A percentile compares a stretch with the other conserved stretches of the same genome.
phyloP scores from a whole-genome alignment of 179 eudicot genomes.

The Camellia oleifera region DNA sequence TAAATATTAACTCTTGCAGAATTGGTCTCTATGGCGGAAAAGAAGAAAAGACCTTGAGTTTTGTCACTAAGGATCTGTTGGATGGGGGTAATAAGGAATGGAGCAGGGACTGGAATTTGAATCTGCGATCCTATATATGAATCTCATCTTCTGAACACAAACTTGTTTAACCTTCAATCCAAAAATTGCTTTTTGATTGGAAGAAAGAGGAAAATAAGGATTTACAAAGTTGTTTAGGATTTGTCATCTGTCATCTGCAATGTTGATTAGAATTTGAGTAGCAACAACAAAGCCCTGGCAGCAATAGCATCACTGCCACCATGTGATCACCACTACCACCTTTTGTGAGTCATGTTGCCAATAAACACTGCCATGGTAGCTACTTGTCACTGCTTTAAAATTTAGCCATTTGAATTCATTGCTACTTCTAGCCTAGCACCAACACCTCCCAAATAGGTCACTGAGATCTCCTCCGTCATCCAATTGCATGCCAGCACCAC shows the following conservation, averaged over 20 bases:
- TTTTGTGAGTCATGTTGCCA: too few relatives aligned
- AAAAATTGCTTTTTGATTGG: neutral
- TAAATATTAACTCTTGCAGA: too few relatives aligned
- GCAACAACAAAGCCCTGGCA: neutral
- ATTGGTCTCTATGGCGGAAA: too few relatives aligned
- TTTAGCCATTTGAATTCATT: neutral
- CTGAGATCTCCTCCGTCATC: neutral
- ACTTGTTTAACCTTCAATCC: neutral
- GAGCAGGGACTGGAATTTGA: neutral
- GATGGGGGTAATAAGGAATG: neutral
- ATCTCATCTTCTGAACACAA: neutral
- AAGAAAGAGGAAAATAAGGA: neutral
- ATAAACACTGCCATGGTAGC: too few relatives aligned
- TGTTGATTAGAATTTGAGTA: neutral
- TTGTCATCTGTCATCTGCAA: neutral
- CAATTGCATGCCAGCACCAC: neutral
- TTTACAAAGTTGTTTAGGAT: slow-evolving; percentile 1
- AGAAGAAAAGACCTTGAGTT: neutral
- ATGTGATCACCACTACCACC: neutral
- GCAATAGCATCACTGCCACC: neutral
- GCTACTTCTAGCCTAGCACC: neutral
- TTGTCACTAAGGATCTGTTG: too few relatives aligned
- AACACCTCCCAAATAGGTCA: neutral
- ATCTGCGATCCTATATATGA: neutral
- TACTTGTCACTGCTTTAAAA: too few relatives aligned